These are phyloP conservation scores for Ocimum tenuiflorum DNA, from an alignment of 257 asterid genomes.

Conservation along the genomic window DNA sequence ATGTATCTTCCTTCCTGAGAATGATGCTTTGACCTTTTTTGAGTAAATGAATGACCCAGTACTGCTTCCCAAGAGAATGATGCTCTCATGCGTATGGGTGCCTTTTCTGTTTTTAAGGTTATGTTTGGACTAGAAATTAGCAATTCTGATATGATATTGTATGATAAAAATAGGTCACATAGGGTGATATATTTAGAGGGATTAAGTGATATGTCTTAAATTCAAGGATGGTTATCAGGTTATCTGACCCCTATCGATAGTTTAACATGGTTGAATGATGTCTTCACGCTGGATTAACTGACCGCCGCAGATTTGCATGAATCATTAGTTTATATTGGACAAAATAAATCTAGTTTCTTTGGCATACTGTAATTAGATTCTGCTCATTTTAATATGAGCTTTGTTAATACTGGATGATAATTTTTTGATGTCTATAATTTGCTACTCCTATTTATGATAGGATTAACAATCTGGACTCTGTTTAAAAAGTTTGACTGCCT, in stretches of 20 bases:
- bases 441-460: too few species aligned
- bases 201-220: neutral
- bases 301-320: neutral
- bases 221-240: neutral
- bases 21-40: too few species aligned
- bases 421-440: too few species aligned
- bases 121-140: neutral
- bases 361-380: neutral
- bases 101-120: too few species aligned
- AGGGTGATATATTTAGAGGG: neutral
- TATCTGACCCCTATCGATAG: neutral
- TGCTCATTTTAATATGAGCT: neutral
- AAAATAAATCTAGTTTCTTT: neutral
- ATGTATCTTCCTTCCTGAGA: too few species aligned
- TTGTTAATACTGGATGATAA: neutral
- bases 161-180: too few species aligned
- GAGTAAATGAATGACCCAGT: too few species aligned
- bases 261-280: neutral
- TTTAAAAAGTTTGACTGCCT: too few species aligned
- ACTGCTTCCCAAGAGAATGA: too few species aligned
- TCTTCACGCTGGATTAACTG: neutral
- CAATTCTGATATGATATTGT: too few species aligned
- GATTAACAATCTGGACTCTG: too few species aligned
- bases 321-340: neutral
- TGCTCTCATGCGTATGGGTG: too few species aligned